phyloP scores from a whole-genome alignment of 2,329 filamentous ascomycete genomes.

The Alternaria sp. region DNA sequence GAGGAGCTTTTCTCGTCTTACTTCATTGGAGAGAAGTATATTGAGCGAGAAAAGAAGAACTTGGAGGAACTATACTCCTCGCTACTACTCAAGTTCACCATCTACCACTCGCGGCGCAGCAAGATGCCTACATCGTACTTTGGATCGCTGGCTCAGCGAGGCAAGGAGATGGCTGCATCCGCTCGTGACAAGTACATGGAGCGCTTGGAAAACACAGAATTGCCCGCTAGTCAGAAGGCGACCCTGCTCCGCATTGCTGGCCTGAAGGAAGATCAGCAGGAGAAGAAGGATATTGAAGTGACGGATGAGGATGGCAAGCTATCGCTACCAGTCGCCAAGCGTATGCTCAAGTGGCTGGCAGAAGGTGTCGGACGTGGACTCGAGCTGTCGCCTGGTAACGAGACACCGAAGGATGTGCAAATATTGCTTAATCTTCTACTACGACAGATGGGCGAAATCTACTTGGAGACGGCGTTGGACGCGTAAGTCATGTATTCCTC shows the following conservation, averaged over 20 bases:
- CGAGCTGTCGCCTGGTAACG: conserved; percentile 84
- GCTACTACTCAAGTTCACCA: conserved; percentile 92
- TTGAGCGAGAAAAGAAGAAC: conserved; percentile 70
- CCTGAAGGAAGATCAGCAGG: conserved; percentile 74
- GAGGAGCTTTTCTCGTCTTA: conserved; percentile 73
- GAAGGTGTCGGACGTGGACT: conserved; percentile 91
- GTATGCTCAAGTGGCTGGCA: conserved; percentile 97
- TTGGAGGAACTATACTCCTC: conserved; percentile 88
- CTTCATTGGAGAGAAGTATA: conserved; percentile 70
- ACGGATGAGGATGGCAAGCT: conserved; percentile 87
- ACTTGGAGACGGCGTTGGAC: conserved; percentile 71
- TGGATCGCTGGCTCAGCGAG: conserved; percentile 87
- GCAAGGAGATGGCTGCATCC: conserved; percentile 85
- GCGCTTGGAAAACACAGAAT: conserved; percentile 84
- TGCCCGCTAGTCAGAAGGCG: conserved; percentile 85
- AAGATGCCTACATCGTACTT: conserved; percentile 93
- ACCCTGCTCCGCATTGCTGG: conserved; percentile 92
- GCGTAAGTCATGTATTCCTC: conserved; percentile 51
- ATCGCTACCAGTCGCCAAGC: conserved; percentile 86
- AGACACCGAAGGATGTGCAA: conserved; percentile 93
- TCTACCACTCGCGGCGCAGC: conserved; percentile 89
- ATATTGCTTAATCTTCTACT: conserved; percentile 84
- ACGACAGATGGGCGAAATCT: conserved; percentile 85
- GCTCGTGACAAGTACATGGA: conserved; percentile 93
- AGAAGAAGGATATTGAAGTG: conserved; percentile 88